These are phyloP conservation scores for Craspedostauros australis DNA, from an alignment of 108 stramenopile genomes.

Conservation along the genomic window DNA sequence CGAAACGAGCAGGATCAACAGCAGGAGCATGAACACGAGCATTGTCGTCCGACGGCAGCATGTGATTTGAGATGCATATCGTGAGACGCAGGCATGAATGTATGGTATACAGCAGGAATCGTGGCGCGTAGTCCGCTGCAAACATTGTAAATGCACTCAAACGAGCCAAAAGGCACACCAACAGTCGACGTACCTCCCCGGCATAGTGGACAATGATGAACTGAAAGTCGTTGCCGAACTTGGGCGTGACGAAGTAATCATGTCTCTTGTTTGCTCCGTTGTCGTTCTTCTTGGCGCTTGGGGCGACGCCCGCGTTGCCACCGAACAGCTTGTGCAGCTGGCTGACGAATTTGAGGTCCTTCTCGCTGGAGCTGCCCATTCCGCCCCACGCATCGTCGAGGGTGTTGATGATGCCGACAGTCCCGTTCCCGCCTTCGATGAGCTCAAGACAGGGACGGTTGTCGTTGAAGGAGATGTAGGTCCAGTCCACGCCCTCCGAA, in stretches of 20 bases:
- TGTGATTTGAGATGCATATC: too few relatives aligned
- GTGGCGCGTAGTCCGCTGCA: too few relatives aligned
- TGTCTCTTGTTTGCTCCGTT: constrained; percentile 28
- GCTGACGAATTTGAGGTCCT: constrained; percentile 83
- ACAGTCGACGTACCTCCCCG: constrained; percentile 61
- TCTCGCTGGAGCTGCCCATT: constrained; percentile 74
- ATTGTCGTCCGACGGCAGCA: too few relatives aligned
- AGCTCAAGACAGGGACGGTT: constrained; percentile 95
- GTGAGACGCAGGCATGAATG: too few relatives aligned
- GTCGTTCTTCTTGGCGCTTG: constrained; percentile 33
- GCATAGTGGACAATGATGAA: constrained; percentile 94
- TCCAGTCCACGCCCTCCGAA: constrained; percentile 93
- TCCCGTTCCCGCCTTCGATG: constrained; percentile 82
- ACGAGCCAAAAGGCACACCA: too few relatives aligned
- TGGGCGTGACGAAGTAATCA: constrained; percentile 81
- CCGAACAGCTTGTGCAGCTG: constrained; percentile 83
- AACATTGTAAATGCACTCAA: too few relatives aligned
- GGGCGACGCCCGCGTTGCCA: constrained; percentile 22
- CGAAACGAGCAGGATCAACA: neutral
- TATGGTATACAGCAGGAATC: too few relatives aligned
- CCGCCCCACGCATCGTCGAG: constrained; percentile 90
- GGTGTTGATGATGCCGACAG: constrained; percentile 67
- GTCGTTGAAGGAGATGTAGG: constrained; percentile 96
- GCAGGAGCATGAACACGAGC: neutral
- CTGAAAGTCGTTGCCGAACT: constrained; percentile 79